Base-by-base conservation (phyloP, 331 rosid species). In the Malus hybrid region DNA sequence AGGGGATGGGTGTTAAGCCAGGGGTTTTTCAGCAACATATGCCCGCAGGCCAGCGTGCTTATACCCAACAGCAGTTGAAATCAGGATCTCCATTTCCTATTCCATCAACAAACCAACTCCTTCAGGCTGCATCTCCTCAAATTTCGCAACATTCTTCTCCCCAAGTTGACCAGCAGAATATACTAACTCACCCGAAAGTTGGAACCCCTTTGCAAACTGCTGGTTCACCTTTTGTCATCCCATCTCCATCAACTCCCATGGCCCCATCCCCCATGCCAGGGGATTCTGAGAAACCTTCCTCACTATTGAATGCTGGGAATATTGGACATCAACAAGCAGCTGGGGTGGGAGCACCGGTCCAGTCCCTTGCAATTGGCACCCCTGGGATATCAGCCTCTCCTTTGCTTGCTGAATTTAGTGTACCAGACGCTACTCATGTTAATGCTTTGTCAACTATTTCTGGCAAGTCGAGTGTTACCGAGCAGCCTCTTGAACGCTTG, bases 311-410 rank as follows among this genome's bases (percentile, higher is more conserved):
- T 84, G 86, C 83, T 81, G 86, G 85, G 72, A 91, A 82, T 88
- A 67, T 83, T 63, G 99, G 90, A 72, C 90, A 83, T 72, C 96
- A 92, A 76, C 97, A 88, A 77, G 77, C 89, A 9, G 82, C 85
- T 56, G 77, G 70, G 70, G 77, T 79, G 3, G 87, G 79, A 28
- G 78, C 91, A 70, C 96, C 90, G 50, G 88, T 87, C 72, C 97
- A 83, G 63, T 95, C 97, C 74, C 96, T 92, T 82, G 97, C 98
- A 75, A 90, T 95, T 48, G 97, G 98, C 66, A 92, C 97, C 60
- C 98, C 94, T 74, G 99, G 99, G 85, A 90, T 95, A 75, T 92
- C 96, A 70, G 96, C 99, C 68, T 95, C 99, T 72, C 99, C 98
- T 77, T 84, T 95, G 89, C 88, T 95, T 65, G 99, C 96, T 36